These are phyloP conservation scores for Ascocoryne sarcoides DNA, from an alignment of 2,329 filamentous ascomycete genomes.

Conservation along the genomic window DNA sequence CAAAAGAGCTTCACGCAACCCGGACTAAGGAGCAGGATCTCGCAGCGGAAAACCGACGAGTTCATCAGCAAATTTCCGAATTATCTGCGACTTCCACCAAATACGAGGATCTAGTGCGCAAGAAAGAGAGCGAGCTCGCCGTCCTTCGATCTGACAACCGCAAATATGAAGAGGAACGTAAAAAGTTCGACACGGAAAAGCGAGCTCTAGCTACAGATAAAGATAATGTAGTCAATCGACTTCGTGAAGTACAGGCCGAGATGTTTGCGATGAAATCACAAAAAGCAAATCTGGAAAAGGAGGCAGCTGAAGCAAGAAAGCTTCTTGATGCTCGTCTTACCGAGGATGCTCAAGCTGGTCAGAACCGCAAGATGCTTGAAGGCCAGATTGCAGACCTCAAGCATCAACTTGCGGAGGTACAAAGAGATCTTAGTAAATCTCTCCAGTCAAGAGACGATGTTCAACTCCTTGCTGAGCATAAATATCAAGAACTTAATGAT, in stretches of 20 bases:
- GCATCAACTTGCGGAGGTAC: conserved; percentile 70
- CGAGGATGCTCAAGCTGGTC: conserved; percentile 75
- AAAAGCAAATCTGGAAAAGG: conserved; percentile 74
- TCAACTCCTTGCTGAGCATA: conserved; percentile 81
- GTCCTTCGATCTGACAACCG: conserved; percentile 78
- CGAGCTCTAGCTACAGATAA: conserved; percentile 63
- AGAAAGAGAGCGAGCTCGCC: conserved; percentile 87
- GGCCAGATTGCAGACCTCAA: conserved; percentile 83
- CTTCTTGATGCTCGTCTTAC: conserved; percentile 82
- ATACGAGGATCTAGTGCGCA: conserved; percentile 86
- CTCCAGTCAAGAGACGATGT: conserved; percentile 92
- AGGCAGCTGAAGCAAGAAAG: conserved; percentile 79
- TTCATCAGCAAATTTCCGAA: conserved; percentile 78
- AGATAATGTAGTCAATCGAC: conserved; percentile 64
- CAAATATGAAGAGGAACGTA: conserved; percentile 73
- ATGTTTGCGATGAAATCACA: conserved; percentile 79
- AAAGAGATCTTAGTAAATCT: conserved; percentile 83
- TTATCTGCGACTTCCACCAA: conserved; percentile 86
- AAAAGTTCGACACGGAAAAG: conserved; percentile 70
- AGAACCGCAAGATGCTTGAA: conserved; percentile 76
- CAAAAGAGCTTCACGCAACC: conserved; percentile 69
- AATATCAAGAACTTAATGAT: conserved; percentile 70
- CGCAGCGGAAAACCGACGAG: conserved; percentile 67
- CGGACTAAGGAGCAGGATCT: conserved; percentile 71
- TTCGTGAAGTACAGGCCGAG: conserved; percentile 82